Percentiles rank a stretch among this genome's conserved stretches.
Conservation (phyloP, 1,284 basidiomycete genomes). For the Ceratorhiza oryzae-sativae region DNA sequence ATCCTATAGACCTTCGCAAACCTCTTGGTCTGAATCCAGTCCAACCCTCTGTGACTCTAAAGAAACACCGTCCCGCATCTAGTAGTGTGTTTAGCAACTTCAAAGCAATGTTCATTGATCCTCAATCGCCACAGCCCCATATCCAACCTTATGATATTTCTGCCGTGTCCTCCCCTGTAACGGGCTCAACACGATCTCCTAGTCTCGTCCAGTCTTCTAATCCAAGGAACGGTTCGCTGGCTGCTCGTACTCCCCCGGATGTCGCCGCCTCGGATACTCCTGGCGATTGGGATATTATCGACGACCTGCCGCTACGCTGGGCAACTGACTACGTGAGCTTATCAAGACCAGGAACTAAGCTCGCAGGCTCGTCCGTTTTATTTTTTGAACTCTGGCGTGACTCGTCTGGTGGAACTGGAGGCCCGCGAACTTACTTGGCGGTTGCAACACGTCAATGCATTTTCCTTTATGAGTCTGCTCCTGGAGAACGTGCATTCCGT, state of each 20-base stretch:
- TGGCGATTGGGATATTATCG: constrained; percentile 73
- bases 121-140: constrained; percentile 30
- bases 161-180: constrained; percentile 43
- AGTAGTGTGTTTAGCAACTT: constrained; percentile 29
- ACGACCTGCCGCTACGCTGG: constrained; percentile 78
- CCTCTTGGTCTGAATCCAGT: constrained; percentile 58
- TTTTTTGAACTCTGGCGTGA: constrained; percentile 69
- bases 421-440: constrained; percentile 60
- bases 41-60: neutral
- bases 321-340: constrained; percentile 80
- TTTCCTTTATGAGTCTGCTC: constrained; percentile 77
- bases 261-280: constrained; percentile 51
- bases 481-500: constrained; percentile 78
- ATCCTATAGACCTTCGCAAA: constrained; percentile 66
- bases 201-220: constrained; percentile 43
- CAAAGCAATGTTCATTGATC: constrained; percentile 37
- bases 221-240: constrained; percentile 45
- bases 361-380: constrained; percentile 63
- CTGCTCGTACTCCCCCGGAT: constrained; percentile 39
- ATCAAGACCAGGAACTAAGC: constrained; percentile 67
- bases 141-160: constrained; percentile 43
- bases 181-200: neutral
- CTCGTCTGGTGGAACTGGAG: constrained; percentile 56
- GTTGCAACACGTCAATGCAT: constrained; percentile 76
- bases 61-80: constrained; percentile 33